Conservation (phyloP, 1,139 yeast species). For the Pichiaceae sp. region DNA sequence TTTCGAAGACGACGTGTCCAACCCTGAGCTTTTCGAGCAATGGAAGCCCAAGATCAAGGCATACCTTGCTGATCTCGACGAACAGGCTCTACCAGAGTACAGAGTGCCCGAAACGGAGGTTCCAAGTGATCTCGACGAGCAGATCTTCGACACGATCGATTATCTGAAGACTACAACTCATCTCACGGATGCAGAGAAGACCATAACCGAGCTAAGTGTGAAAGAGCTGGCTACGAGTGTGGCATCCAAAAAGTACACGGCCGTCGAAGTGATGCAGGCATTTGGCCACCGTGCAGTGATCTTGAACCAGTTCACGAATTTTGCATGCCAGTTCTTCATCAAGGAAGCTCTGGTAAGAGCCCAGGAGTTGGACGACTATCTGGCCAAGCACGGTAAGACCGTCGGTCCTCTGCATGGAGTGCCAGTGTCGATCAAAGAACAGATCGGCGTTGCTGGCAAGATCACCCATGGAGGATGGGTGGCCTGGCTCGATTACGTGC, state of each 20-base stretch:
- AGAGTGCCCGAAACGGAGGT: slow-evolving; percentile 34
- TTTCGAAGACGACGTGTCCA: slow-evolving; percentile 21
- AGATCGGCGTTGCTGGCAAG: slow-evolving; percentile 48
- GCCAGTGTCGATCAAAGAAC: slow-evolving; percentile 74
- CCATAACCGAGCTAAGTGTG: slow-evolving; percentile 40
- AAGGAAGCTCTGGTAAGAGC: slow-evolving; percentile 52
- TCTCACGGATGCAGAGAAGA: slow-evolving; percentile 36
- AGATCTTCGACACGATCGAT: slow-evolving; percentile 38
- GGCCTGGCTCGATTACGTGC: slow-evolving; percentile 39
- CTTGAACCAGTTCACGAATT: slow-evolving; percentile 47
- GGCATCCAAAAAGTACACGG: slow-evolving; percentile 26
- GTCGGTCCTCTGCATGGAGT: slow-evolving; percentile 74
- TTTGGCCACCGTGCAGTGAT: slow-evolving; percentile 36
- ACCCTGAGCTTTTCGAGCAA: slow-evolving; percentile 23
- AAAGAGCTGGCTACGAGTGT: slow-evolving; percentile 29
- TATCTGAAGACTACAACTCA: slow-evolving; percentile 35
- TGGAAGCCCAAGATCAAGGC: slow-evolving; percentile 45
- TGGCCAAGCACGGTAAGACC: slow-evolving; percentile 44
- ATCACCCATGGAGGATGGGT: slow-evolving; percentile 61
- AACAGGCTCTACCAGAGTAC: slow-evolving; percentile 34
- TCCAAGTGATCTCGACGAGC: slow-evolving; percentile 30
- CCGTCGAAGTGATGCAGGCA: slow-evolving; percentile 34
- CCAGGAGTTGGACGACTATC: slow-evolving; percentile 42
- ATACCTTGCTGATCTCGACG: slow-evolving; percentile 35
- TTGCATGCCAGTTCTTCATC: slow-evolving; percentile 50